Evolutionary conservation across 2,329 filamentous ascomycete species (phyloP).

Genomic region (Alternaria arbusti): DNA sequence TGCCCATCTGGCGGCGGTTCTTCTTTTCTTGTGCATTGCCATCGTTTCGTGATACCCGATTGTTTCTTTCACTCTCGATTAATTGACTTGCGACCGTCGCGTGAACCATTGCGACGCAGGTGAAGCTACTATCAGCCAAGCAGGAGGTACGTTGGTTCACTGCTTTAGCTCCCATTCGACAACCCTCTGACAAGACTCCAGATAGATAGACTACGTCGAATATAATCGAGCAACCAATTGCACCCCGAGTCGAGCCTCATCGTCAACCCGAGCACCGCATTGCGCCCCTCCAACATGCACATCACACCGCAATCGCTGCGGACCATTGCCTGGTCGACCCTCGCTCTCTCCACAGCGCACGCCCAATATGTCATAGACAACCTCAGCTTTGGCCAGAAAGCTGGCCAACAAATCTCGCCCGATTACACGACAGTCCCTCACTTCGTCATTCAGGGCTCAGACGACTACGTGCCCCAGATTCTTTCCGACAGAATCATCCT

Average conservation of each 20-base stretch:
- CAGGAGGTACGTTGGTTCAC: constrained; percentile 15
- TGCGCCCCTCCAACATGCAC: constrained; percentile 37
- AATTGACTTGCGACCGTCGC: constrained; percentile 19
- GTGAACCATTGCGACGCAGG: constrained; percentile 25
- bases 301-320: constrained; percentile 49
- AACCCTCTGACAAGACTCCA: neutral
- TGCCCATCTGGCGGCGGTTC: constrained; percentile 29
- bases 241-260: neutral
- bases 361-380: constrained; percentile 74
- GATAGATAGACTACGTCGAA: neutral
- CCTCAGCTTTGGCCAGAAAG: constrained; percentile 77
- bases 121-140: constrained; percentile 20
- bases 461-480: constrained; percentile 63
- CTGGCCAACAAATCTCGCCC: constrained; percentile 69
- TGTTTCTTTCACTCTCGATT: constrained; percentile 15
- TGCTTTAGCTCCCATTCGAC: neutral
- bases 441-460: constrained; percentile 59
- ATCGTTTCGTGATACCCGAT: constrained; percentile 37
- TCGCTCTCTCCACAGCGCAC: constrained; percentile 59
- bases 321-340: constrained; percentile 49
- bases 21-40: constrained; percentile 22
- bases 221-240: neutral
- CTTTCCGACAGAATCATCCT: constrained; percentile 92
- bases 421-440: constrained; percentile 62
- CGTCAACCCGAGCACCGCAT: constrained; percentile 2